Evolutionary conservation across 2,329 filamentous ascomycete genomes (phyloP), one percentile per base, ranked within the genome.

Genomic region (Cyclaneusma minus): DNA sequence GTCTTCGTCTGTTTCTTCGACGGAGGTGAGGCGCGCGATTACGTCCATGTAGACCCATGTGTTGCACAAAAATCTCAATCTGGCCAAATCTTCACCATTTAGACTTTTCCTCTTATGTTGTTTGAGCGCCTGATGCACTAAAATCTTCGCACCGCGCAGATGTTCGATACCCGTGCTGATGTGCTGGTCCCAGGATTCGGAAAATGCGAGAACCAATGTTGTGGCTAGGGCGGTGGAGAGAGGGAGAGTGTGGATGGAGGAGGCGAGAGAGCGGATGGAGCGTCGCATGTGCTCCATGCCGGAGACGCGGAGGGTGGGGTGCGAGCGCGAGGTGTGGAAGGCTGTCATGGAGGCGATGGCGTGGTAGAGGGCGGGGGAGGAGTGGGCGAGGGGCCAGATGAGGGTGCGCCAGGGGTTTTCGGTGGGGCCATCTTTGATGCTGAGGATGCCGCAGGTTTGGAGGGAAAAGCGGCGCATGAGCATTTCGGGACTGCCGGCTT

Each of bases 41-140:
- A 80, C 75, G 43, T 79, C 72, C 63, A 79, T 74, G 40, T 80
- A 81, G 6, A 79, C 60, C 68, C 71, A 80, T 3, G 79, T 69
- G 41, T 78, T 79, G 49, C 70, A 75, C 11, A 81, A 53, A 38
- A 80, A 80, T 29, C 66, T 67, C 13, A 80, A 51, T 6, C 70
- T 54, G 20, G 57, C 51, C 8, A 66, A 44, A 22, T 68, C 62
- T 13, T 56, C 45, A 4, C 58, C 60, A n/a, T 40, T 42, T 16
- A 55, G 52, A 39, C 21, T 56, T 38, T 16, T 44, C 45, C 35
- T 51, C 48, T 42, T 64, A 56, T 38, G 58, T 49, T 29, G 52
- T 4, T 35, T 48, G 13, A 78, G 47, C 4, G 69, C 66, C 39
- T 67, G 63, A 27, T 66, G 62, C 29, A 80, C 64, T 27, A 80